Evolutionary conservation across 2,329 filamentous ascomycete genomes (phyloP), one percentile per base, ranked within the genome.

Genomic region (Arthroderma uncinatum): DNA sequence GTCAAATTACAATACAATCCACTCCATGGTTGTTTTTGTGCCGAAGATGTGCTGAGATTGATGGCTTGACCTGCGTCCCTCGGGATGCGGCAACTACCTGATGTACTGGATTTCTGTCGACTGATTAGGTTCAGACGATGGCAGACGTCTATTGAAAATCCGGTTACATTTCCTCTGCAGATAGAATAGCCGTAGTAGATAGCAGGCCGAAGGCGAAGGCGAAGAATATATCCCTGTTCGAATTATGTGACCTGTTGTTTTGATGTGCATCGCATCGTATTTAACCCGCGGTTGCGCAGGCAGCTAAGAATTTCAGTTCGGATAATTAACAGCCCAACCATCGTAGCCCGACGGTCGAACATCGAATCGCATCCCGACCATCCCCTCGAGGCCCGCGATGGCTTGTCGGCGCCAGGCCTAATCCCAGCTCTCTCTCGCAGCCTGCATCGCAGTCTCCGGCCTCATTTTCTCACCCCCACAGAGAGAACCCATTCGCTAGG

Each of bases 1-100:
- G 90, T 96, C 90, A 95, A 95, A 95, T 95, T 96, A 84, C 91
- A 93, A 92, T 86, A 79, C 82, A 82, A 85, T 84, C 74, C 71
- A 75, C 55, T 44, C 55, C 48, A 84, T 95, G 88, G 86, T 88
- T 90, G 83, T 79, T 81, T 83, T 91, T 93, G 91, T 89, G 91
- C 90, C 90, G 88, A 91, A 95, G 89, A 95, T 89, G 89, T 95
- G 90, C 90, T 93, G 82, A 94, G 79, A 93, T 80, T 58, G 63
- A 73, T 25, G 19, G 42, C 50, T 55, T 59, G 53, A 54, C 57
- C 42, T 54, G 52, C 44, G 16, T 56, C 28, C 58, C 33, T 39
- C 40, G 50, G 53, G 34, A 21, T 59, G n/a, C 64, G 57, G 58
- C 63, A 63, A 61, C 58, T 59, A 66, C 72, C 70, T 67, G 70